Conservation (phyloP, 2,329 filamentous ascomycete species). For the Sporothrix protearum region DNA sequence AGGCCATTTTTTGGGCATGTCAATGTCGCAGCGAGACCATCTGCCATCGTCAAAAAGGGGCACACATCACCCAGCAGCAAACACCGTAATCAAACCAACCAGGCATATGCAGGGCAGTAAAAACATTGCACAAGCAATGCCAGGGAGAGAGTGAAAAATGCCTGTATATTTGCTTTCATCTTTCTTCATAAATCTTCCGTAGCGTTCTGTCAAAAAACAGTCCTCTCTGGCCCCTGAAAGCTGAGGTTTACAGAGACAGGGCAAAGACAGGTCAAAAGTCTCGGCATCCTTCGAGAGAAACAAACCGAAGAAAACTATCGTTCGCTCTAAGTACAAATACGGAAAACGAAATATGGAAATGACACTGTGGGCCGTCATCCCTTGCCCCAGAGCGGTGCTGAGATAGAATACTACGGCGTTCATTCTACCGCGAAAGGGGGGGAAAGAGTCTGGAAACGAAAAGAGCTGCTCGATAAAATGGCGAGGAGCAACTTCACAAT, state of each 20-base stretch:
- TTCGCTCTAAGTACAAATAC: neutral
- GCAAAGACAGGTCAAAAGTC: neutral
- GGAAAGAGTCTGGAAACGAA: neutral
- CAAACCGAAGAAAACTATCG: neutral
- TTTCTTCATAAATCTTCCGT: neutral
- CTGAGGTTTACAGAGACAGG: neutral
- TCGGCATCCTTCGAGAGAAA: neutral
- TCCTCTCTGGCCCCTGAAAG: neutral
- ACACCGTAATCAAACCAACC: neutral
- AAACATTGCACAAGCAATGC: constrained; percentile 6
- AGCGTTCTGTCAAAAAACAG: neutral
- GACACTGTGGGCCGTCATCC: constrained; percentile 17
- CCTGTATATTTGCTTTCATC: neutral
- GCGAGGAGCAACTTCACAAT: neutral
- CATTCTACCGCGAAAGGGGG: neutral
- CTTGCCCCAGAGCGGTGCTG: constrained; percentile 13
- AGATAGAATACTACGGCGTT: neutral
- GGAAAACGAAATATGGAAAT: constrained; percentile 13
- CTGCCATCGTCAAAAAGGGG: constrained; percentile 4
- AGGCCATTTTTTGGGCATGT: neutral
- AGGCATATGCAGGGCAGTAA: neutral
- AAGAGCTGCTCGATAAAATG: neutral
- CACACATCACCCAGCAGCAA: neutral
- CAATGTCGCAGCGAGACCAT: neutral
- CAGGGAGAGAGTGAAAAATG: neutral